Percentiles rank a stretch among this genome's conserved stretches.
Evolutionary conservation across 2,329 filamentous ascomycete species (phyloP).

Genomic region (Fusarium fujikuroi): DNA sequence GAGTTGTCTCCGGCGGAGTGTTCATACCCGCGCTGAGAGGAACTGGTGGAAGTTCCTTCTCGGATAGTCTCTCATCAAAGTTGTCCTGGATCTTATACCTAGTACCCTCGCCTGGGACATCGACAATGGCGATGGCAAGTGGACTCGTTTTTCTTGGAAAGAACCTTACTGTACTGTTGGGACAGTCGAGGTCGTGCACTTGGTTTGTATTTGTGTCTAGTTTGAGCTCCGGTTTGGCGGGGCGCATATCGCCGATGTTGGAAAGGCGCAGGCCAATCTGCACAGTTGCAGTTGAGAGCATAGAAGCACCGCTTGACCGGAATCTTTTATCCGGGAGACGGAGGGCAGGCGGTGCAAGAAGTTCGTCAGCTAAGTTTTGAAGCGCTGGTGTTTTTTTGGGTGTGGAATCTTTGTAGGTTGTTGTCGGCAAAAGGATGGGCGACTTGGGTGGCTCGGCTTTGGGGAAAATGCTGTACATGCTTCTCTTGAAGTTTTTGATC

Average conservation of each 20-base stretch:
- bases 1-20: constrained; percentile 48
- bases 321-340: constrained; percentile 52
- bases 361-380: constrained; percentile 15
- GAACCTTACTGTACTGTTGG: constrained; percentile 38
- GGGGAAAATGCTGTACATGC: constrained; percentile 45
- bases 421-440: constrained; percentile 58
- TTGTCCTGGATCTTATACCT: constrained; percentile 38
- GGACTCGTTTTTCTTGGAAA: constrained; percentile 39
- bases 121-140: constrained; percentile 42
- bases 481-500: constrained; percentile 40
- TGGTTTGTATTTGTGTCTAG: constrained; percentile 40
- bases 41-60: constrained; percentile 50
- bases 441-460: constrained; percentile 32
- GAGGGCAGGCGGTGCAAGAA: constrained; percentile 57
- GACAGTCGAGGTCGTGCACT: constrained; percentile 53
- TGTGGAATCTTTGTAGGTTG: constrained; percentile 54
- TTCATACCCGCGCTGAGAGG: constrained; percentile 42
- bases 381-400: constrained; percentile 11
- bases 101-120: constrained; percentile 40
- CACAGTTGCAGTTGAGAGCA: constrained; percentile 73
- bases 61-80: constrained; percentile 45
- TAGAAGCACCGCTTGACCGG: constrained; percentile 69
- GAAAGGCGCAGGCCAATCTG: constrained; percentile 78
- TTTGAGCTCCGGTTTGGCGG: constrained; percentile 33
- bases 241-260: constrained; percentile 62